A percentile compares a stretch with the other conserved stretches of the same genome.
These are phyloP conservation scores for Elsinoe fawcettii DNA, from an alignment of 2,329 filamentous ascomycete genomes.

Conservation along the genomic window DNA sequence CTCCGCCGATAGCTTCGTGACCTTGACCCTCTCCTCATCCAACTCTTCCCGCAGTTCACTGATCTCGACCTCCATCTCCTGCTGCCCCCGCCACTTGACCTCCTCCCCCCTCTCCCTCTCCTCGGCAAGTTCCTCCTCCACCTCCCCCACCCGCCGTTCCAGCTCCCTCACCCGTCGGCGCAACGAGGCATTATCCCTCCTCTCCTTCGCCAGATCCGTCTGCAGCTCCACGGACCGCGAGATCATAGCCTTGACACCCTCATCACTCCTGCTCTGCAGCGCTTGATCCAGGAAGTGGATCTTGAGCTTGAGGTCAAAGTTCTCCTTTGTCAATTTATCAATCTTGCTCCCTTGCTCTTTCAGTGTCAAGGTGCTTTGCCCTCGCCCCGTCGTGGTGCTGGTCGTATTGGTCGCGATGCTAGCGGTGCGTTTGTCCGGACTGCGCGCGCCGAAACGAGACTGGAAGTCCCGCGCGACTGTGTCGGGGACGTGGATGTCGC, in stretches of 20 bases:
- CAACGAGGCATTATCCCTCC: slow-evolving; percentile 82
- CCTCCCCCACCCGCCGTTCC: slow-evolving; percentile 65
- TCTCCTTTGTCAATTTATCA: slow-evolving; percentile 92
- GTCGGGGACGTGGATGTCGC: slow-evolving; percentile 84
- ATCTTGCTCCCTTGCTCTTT: slow-evolving; percentile 98
- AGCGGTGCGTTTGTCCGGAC: slow-evolving; percentile 50
- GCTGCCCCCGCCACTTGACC: slow-evolving; percentile 34
- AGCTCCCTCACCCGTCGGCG: slow-evolving; percentile 76
- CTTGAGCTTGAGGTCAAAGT: slow-evolving; percentile 94
- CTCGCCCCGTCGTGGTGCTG: slow-evolving; percentile 25
- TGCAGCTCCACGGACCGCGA: slow-evolving; percentile 94
- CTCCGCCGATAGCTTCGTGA: slow-evolving; percentile 74
- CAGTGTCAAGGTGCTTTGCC: slow-evolving; percentile 56
- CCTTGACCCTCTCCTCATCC: slow-evolving; percentile 73
- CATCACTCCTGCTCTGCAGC: slow-evolving; percentile 85
- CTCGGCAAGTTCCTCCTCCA: slow-evolving; percentile 45
- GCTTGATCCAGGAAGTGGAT: slow-evolving; percentile 95
- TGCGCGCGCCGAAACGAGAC: slow-evolving; percentile 58
- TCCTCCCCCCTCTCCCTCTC: slow-evolving; percentile 38
- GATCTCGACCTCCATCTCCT: slow-evolving; percentile 76
- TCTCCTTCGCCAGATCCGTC: slow-evolving; percentile 77
- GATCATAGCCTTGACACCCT: slow-evolving; percentile 96
- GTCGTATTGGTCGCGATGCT: slow-evolving; percentile 22
- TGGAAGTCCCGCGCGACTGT: slow-evolving; percentile 81
- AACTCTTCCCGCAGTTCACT: slow-evolving; percentile 75